Evolutionary conservation across 1,284 basidiomycete genomes (phyloP), one percentile per base, ranked within the genome.

Genomic region (Ceratobasidium sp.): DNA sequence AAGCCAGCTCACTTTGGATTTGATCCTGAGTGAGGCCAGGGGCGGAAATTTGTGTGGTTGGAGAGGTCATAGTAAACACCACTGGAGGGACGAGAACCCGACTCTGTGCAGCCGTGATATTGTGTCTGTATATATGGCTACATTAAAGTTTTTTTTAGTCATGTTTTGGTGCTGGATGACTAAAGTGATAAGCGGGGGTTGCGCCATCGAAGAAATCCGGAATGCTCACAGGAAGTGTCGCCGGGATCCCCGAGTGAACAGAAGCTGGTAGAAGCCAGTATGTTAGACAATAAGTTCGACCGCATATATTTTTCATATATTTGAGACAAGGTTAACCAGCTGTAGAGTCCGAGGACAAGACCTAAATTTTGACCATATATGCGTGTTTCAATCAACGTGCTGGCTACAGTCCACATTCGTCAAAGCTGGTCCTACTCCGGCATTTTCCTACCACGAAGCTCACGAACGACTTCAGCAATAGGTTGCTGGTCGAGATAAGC

Each of bases 1-100:
- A 68, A 19, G 54, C 42, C 21, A 19, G 14, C 33, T 68, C 64
- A 4, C 8, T 25, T 8, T 46, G 19, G 30, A 57, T 8, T 21
- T 68, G 42, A 1, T 39, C 30, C 2, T 46, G 30, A 39, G 29
- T 41, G 16, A 68, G 16, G n/a, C 53, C 42, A 39, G 54, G 64
- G n/a, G 64, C 64, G 16, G 54, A 41, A 14, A 57, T 21, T 39
- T 68, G 47, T 13, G 47, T 50, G n/a, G 14, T 27, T 50, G 47
- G 25, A 2, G 47, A 50, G 9, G 47, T 21, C 47, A 50, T 50
- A 50, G 42, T n/a, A 7, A n/a, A 46, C 5, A 4, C 14, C 16
- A 46, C 4, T 46, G 5, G 42, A 16, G 16, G 11, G 33, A 36
- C 11, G 4, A 5, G 33, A 36, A 36, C 33, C 4, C n/a, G n/a